Evolutionary conservation across 768 basidiomycete species (phyloP), one percentile per base, ranked within the genome.

Genomic region (Tulasnella sp.): DNA sequence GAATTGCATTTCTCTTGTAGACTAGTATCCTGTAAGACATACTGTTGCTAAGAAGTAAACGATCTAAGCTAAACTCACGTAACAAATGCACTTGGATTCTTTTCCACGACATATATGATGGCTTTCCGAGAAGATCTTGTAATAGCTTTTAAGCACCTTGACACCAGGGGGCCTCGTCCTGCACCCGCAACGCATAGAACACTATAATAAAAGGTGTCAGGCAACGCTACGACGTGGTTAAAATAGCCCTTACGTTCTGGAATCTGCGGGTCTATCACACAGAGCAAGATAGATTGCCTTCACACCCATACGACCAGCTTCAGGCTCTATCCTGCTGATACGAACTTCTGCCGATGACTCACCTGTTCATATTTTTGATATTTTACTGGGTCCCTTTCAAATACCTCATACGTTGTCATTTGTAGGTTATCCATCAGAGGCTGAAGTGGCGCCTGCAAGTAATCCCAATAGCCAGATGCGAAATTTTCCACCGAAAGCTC

Each of bases 401-500:
- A 99, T 2, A 88, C 90, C 62, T 98, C 90, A 65, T 99, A 99
- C 9, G 91, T 96, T 57, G 83, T 76, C 59, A 89, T 92, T 61
- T 87, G 88, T 49, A 99, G 67, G 66, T 99, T 92, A 61, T 99
- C 93, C 91, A 93, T 93, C 59, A 99, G 66, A 20, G 95, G 95
- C 74, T 95, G 92, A 46, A 98, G 66, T 1, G 95, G 95, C 4
- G 90, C 86, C 64, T 98, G 95, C 16, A 99, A 69, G 66, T 81
- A 95, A 64, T 98, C 95, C 61, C 88, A 86, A 65, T 98, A 99
- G 4, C 88, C 89, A 54, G 82, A 79, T 0, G 89, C 86, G 65
- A 88, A 93, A 57, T 88, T 72, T 62, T 95, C 90, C 33, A 93
- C 82, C 0, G 86, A 84, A 1, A 83, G 85, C 19, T 71, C 67